These are phyloP conservation scores for Ceratobasidium sp. DNA, from an alignment of 1,284 basidiomycete species.

Conservation along the genomic window DNA sequence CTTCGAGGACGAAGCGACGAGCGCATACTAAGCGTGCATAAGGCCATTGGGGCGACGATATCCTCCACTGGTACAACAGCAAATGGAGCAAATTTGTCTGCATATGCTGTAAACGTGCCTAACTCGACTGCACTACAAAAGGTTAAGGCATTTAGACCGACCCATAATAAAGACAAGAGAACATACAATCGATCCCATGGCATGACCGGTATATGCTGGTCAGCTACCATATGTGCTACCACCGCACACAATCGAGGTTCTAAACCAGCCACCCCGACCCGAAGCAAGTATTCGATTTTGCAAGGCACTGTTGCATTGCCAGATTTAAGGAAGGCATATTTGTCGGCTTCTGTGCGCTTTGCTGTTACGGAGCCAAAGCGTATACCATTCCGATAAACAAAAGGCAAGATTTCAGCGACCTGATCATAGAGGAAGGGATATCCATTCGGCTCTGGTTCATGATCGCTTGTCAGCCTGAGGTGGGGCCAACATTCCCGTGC, in stretches of 20 bases:
- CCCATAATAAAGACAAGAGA: neutral
- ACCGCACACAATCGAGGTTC: conserved; percentile 43
- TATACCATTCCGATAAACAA: neutral
- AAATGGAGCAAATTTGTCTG: neutral
- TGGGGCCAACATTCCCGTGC: conserved; percentile 47
- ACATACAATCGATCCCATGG: conserved; percentile 50
- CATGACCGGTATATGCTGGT: conserved; percentile 47
- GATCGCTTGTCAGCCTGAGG: conserved; percentile 29
- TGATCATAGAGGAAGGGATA: conserved; percentile 1
- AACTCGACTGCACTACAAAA: neutral
- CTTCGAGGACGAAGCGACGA: neutral
- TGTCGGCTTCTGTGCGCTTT: neutral
- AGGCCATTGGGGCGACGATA: conserved; percentile 3
- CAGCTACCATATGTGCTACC: conserved; percentile 44
- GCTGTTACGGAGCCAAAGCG: conserved; percentile 4
- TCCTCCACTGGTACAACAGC: neutral
- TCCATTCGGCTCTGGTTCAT: neutral
- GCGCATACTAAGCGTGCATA: neutral
- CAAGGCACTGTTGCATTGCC: neutral
- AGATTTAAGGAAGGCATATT: conserved; percentile 3
- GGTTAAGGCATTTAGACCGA: neutral
- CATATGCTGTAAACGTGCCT: conserved; percentile 1
- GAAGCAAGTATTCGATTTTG: neutral
- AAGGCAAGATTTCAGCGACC: neutral
- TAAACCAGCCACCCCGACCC: conserved; percentile 15